Evolutionary conservation across 305 asterid genomes (phyloP).

Genomic region (Fraxinus sp.): DNA sequence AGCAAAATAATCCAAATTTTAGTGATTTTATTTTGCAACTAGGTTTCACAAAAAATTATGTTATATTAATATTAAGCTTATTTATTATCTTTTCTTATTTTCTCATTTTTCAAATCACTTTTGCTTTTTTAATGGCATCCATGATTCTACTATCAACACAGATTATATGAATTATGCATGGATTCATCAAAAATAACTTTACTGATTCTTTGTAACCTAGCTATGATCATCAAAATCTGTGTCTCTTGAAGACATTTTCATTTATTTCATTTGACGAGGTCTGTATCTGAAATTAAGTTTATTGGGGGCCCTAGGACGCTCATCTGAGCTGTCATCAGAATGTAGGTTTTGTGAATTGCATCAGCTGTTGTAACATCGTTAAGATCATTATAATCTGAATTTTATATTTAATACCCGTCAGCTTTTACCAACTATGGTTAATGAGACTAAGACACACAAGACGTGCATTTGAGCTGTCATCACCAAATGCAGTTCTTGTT

Average conservation of each 20-base stretch:
- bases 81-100: background rate
- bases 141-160: slow-evolving; percentile 1
- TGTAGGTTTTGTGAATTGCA: background rate
- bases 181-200: background rate
- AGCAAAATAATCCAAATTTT: background rate
- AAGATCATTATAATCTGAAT: slow-evolving; percentile 7
- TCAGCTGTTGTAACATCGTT: background rate
- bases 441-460: background rate
- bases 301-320: background rate
- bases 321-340: background rate
- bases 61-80: background rate
- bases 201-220: background rate
- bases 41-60: background rate
- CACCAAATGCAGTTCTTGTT: background rate
- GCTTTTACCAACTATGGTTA: background rate
- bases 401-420: background rate
- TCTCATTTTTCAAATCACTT: background rate
- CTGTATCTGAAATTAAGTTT: background rate
- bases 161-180: background rate
- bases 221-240: background rate
- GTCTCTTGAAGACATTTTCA: background rate
- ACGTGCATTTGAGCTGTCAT: background rate
- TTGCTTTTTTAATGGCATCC: background rate
- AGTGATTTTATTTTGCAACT: background rate
- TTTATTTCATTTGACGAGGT: background rate